phyloP scores from a whole-genome alignment of 2,329 filamentous ascomycete species.

The Fusarium begoniae region DNA sequence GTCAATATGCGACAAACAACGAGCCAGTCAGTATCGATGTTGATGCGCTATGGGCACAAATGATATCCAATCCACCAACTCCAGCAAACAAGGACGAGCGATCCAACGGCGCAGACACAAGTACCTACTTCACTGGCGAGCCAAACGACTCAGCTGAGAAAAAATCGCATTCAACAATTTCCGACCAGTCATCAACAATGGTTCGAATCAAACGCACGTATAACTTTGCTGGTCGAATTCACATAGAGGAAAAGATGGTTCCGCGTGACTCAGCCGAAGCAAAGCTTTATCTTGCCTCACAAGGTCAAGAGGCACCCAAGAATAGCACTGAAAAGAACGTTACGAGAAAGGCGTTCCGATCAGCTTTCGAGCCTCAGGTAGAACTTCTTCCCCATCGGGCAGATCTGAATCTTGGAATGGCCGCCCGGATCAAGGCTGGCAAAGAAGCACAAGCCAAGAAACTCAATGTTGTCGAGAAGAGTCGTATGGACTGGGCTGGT shows the following conservation, averaged over 20 bases:
- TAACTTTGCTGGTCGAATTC: constrained; percentile 77
- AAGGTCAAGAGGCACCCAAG: constrained; percentile 44
- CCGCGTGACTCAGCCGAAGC: constrained; percentile 72
- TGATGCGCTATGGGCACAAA: constrained; percentile 74
- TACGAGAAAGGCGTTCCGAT: constrained; percentile 67
- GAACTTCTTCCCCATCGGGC: constrained; percentile 56
- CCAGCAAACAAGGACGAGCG: constrained; percentile 1
- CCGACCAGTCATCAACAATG: constrained; percentile 50
- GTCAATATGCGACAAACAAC: constrained; percentile 59
- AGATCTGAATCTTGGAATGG: constrained; percentile 68
- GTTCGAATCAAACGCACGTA: constrained; percentile 76
- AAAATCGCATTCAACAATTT: not conserved
- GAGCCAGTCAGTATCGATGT: constrained; percentile 76
- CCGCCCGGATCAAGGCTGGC: constrained; percentile 57
- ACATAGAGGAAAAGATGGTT: constrained; percentile 77
- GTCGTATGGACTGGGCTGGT: constrained; percentile 76
- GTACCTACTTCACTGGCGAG: not conserved
- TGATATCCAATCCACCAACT: constrained; percentile 58
- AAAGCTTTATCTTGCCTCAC: constrained; percentile 67
- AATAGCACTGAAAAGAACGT: constrained; percentile 52
- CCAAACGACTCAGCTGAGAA: constrained; percentile 18
- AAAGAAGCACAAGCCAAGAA: constrained; percentile 67
- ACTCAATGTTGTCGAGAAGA: constrained; percentile 77
- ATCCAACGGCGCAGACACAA: constrained; percentile 9
- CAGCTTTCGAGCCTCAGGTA: constrained; percentile 67